Conservation (phyloP, 2,329 filamentous ascomycete species). For the Fusarium foetens region DNA sequence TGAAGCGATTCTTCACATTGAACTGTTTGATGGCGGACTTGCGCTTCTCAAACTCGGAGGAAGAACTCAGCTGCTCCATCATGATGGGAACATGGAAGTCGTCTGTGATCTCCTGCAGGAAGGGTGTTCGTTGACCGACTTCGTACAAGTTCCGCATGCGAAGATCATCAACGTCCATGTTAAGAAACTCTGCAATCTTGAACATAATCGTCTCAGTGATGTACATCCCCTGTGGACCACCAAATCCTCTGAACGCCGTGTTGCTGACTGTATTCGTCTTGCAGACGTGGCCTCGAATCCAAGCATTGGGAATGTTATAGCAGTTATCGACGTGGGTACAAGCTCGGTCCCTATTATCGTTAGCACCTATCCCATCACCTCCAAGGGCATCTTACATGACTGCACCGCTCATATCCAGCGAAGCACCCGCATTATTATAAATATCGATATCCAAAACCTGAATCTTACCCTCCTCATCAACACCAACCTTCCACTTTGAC, state of each 20-base stretch:
- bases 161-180: background rate
- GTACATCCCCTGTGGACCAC: background rate
- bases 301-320: background rate
- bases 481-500: background rate
- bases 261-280: constrained; percentile 1
- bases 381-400: background rate
- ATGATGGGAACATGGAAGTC: background rate
- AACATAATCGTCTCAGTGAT: background rate
- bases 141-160: background rate
- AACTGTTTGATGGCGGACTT: background rate
- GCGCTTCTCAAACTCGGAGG: background rate
- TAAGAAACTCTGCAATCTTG: background rate
- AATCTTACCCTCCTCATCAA: background rate
- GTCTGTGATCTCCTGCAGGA: background rate
- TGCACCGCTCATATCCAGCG: background rate
- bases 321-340: background rate
- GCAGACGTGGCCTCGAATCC: background rate
- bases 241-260: background rate
- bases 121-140: background rate
- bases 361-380: rapidly evolving
- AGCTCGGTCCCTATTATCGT: background rate
- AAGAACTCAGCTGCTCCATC: background rate
- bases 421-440: background rate
- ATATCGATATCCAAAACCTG: background rate
- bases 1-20: background rate